Conservation (phyloP, 306 rosid genomes). For the Lathyrus sativus region DNA sequence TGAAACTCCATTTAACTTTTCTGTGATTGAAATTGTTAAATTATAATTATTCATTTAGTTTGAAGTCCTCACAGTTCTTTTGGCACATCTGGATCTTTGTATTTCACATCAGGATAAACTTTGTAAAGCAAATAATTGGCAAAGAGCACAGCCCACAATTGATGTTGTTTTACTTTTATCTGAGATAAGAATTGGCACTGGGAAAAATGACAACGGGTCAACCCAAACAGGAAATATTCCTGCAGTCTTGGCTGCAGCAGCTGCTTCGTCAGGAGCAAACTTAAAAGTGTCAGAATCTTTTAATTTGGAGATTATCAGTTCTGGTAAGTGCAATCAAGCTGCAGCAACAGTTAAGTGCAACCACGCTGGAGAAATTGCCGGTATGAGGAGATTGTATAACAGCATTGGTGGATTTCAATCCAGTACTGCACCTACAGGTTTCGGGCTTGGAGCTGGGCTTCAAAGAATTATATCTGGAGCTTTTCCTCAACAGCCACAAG, state of each 20-base stretch:
- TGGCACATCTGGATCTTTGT: conserved; percentile 28
- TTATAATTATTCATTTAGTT: conserved; percentile 10
- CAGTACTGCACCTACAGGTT: conserved; percentile 58
- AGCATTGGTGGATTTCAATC: conserved; percentile 97
- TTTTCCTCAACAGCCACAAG: conserved; percentile 75
- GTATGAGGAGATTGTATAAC: conserved; percentile 96
- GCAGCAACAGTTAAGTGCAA: conserved; percentile 95
- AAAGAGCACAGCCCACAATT: conserved; percentile 85
- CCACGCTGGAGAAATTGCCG: conserved; percentile 98
- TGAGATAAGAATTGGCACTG: conserved; percentile 88
- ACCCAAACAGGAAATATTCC: conserved; percentile 87
- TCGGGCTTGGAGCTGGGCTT: conserved; percentile 82
- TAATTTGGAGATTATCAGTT: conserved; percentile 92
- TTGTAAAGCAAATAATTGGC: conserved; percentile 94
- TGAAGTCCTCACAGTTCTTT: conserved; percentile 30
- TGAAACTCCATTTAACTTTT: conserved; percentile 5
- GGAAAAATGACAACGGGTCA: conserved; percentile 87
- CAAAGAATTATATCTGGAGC: conserved; percentile 96
- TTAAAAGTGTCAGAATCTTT: conserved; percentile 85
- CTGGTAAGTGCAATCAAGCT: conserved; percentile 90
- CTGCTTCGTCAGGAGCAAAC: conserved; percentile 94
- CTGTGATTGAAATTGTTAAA: neutral
- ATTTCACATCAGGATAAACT: conserved; percentile 74
- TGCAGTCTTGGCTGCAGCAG: conserved; percentile 96
- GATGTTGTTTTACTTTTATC: conserved; percentile 93